phyloP scores from a whole-genome alignment of 1,139 yeast genomes.

The Taphrina pruni region DNA sequence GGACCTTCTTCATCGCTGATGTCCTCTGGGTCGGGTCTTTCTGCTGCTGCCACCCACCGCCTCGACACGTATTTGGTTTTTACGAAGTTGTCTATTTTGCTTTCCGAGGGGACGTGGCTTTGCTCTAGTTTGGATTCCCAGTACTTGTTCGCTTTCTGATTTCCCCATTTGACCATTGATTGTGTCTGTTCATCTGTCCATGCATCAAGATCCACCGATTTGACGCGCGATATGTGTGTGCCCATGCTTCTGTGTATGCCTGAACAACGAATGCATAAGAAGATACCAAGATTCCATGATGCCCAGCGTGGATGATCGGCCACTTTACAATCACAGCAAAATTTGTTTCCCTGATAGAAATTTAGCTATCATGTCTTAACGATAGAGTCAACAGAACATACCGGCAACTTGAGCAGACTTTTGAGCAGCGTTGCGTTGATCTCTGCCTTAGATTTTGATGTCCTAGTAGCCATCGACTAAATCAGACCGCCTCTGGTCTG shows the following conservation, averaged over 20 bases:
- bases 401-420: slow-evolving; percentile 73
- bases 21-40: slow-evolving; percentile 64
- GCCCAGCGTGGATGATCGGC: slow-evolving; percentile 97
- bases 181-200: slow-evolving; percentile 95
- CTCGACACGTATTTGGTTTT: slow-evolving; percentile 88
- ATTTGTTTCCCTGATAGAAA: slow-evolving; percentile 59
- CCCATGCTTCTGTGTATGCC: slow-evolving; percentile 97
- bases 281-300: slow-evolving; percentile 91
- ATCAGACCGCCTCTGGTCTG: background rate
- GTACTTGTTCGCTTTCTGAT: slow-evolving; percentile 69
- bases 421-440: slow-evolving; percentile 70
- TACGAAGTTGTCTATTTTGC: slow-evolving; percentile 86
- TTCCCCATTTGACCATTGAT: slow-evolving; percentile 86
- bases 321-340: slow-evolving; percentile 90
- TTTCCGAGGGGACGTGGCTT: slow-evolving; percentile 75
- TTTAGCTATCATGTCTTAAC: background rate
- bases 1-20: slow-evolving; percentile 45
- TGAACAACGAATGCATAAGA: slow-evolving; percentile 89
- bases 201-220: slow-evolving; percentile 90
- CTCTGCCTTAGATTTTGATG: slow-evolving; percentile 48
- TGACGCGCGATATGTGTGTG: slow-evolving; percentile 78
- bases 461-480: slow-evolving; percentile 22
- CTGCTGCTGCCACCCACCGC: slow-evolving; percentile 71
- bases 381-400: background rate
- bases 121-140: slow-evolving; percentile 85